phyloP scores from a whole-genome alignment of 2,329 filamentous ascomycete species.

The Talaromyces sp. region DNA sequence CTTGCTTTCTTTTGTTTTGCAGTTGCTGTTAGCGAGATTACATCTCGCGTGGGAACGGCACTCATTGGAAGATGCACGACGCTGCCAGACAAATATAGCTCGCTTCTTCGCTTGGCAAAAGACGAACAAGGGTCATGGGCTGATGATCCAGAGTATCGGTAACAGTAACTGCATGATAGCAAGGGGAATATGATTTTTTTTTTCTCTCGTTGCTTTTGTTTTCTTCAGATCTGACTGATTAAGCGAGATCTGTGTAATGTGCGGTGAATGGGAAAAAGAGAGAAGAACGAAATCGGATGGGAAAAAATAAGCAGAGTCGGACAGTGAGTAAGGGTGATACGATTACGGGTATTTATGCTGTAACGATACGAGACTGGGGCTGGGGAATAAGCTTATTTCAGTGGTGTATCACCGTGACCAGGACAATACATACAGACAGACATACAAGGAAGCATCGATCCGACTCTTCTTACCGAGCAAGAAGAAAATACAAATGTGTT shows the following conservation, averaged over 20 bases:
- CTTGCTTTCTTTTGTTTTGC: background rate
- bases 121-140: background rate
- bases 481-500: too few relatives aligned
- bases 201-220: background rate
- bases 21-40: constrained; percentile 2
- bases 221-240: background rate
- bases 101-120: background rate
- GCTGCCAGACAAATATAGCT: constrained; percentile 1
- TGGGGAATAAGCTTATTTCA: constrained; percentile 4
- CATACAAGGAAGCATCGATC: background rate
- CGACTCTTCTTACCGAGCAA: too few relatives aligned
- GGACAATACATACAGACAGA: background rate
- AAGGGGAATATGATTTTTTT: too few relatives aligned
- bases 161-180: background rate
- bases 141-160: constrained; percentile 4
- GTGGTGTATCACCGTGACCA: background rate
- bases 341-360: background rate
- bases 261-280: background rate
- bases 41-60: background rate
- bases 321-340: background rate
- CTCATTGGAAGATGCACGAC: background rate
- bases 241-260: constrained; percentile 7
- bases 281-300: background rate
- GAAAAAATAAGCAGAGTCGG: background rate
- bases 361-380: background rate